These are phyloP conservation scores for Sanguinoderma infundibulare DNA, from an alignment of 1,284 basidiomycete species.

Conservation along the genomic window DNA sequence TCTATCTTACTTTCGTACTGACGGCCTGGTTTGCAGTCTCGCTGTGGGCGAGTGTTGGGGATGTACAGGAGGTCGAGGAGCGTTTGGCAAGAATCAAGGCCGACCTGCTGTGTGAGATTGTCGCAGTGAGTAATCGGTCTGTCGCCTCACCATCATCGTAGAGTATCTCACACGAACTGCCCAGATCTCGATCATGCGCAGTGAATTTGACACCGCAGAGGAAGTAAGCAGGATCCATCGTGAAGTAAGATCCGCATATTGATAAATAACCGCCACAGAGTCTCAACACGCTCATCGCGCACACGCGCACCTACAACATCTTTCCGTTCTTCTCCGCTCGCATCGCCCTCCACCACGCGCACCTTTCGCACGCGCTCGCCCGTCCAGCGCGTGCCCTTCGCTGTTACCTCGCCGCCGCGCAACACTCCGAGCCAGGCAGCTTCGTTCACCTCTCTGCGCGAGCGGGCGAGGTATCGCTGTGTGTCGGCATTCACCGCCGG, in stretches of 20 bases:
- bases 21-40: constrained; percentile 35
- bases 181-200: constrained; percentile 66
- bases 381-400: constrained; percentile 52
- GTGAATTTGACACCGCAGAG: constrained; percentile 67
- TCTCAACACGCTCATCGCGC: constrained; percentile 60
- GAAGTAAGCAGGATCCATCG: constrained; percentile 33
- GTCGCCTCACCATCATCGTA: not conserved
- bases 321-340: constrained; percentile 63
- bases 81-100: constrained; percentile 66
- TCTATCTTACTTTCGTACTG: not conserved
- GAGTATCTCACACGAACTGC: not conserved
- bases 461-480: constrained; percentile 61
- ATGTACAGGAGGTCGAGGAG: constrained; percentile 52
- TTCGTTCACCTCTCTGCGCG: constrained; percentile 62
- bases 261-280: constrained; percentile 38
- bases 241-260: not conserved
- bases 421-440: constrained; percentile 47
- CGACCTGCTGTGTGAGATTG: constrained; percentile 69
- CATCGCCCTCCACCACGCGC: constrained; percentile 69
- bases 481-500: constrained; percentile 49
- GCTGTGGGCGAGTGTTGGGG: constrained; percentile 54
- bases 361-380: constrained; percentile 67
- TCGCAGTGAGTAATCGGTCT: constrained; percentile 48
- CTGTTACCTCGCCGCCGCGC: constrained; percentile 65
- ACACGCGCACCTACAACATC: constrained; percentile 58